Evolutionary conservation across 176 grass and related monocot genomes (phyloP).

Genomic region (Zizania latifolia): DNA sequence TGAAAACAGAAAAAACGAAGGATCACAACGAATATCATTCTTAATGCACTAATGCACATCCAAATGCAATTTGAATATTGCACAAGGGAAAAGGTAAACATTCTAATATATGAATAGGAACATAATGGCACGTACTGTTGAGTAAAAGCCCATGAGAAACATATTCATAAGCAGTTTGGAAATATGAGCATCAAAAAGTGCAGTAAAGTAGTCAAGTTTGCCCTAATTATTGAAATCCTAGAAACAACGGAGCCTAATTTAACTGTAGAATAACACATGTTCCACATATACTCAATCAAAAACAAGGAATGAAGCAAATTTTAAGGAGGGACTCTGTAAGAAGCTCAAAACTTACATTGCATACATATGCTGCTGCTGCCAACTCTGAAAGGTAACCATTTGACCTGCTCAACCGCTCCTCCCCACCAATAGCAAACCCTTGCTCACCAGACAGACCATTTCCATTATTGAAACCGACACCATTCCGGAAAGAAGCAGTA

Average conservation of each 20-base stretch:
- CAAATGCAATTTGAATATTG: background rate
- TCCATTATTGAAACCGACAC: conserved; percentile 85
- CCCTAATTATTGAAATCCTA: background rate
- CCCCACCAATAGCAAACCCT: conserved; percentile 88
- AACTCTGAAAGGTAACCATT: conserved; percentile 92
- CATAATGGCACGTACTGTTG: background rate
- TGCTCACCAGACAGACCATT: conserved; percentile 77
- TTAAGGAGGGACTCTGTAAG: background rate
- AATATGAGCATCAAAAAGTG: background rate
- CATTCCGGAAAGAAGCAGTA: conserved; percentile 72
- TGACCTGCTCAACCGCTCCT: conserved; percentile 64
- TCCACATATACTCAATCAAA: background rate
- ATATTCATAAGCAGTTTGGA: background rate
- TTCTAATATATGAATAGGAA: conserved; percentile 1
- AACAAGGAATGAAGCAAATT: background rate
- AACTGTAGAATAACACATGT: conserved; percentile 1
- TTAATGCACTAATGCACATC: background rate
- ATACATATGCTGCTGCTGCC: conserved; percentile 80
- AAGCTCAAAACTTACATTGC: conserved; percentile 62
- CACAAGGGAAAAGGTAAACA: background rate
- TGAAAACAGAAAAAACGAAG: background rate
- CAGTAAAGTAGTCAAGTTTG: background rate
- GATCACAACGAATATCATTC: conserved; percentile 8
- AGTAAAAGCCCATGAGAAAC: background rate
- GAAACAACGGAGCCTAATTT: background rate